Percentiles rank a stretch among this genome's conserved stretches.
phyloP scores from a whole-genome alignment of 495 filamentous ascomycete species.

The Aspergillus asperescens region DNA sequence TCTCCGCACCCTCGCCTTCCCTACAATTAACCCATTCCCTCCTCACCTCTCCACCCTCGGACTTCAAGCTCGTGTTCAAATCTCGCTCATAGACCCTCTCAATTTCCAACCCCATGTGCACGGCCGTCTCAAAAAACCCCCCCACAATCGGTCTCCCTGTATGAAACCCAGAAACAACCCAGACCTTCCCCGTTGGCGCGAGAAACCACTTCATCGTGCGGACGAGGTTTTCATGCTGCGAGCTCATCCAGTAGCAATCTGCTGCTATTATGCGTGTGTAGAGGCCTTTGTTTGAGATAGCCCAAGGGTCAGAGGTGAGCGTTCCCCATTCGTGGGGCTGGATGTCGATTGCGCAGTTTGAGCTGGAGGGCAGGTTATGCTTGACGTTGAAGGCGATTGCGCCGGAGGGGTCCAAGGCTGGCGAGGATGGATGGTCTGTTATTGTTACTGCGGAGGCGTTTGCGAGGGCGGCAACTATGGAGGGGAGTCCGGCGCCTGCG shows the following conservation, averaged over 20 bases:
- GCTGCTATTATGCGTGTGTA: slow-evolving; percentile 72
- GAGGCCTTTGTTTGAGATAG: slow-evolving; percentile 37
- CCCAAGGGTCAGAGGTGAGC: slow-evolving; percentile 47
- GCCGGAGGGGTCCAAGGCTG: slow-evolving; percentile 44
- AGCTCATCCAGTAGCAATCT: slow-evolving; percentile 83
- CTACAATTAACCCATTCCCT: slow-evolving; percentile 53
- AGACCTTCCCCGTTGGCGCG: slow-evolving; percentile 49
- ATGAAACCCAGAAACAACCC: slow-evolving; percentile 76
- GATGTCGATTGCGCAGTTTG: slow-evolving; percentile 33
- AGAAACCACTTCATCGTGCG: slow-evolving; percentile 70
- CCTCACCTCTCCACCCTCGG: slow-evolving; percentile 45
- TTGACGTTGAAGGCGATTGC: slow-evolving; percentile 59
- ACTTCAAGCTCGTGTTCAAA: slow-evolving; percentile 52
- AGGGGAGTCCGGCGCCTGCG: slow-evolving; percentile 67
- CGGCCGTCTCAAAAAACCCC: slow-evolving; percentile 63
- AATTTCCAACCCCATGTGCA: slow-evolving; percentile 54
- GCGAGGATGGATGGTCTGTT: slow-evolving; percentile 74
- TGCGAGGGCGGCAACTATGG: slow-evolving; percentile 59
- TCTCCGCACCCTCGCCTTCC: slow-evolving; percentile 61
- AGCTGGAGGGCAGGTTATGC: slow-evolving; percentile 38
- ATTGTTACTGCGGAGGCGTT: slow-evolving; percentile 59
- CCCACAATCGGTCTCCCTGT: slow-evolving; percentile 70
- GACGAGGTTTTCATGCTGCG: slow-evolving; percentile 67
- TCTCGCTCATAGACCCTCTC: slow-evolving; percentile 74
- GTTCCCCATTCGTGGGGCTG: slow-evolving; percentile 73